These are phyloP conservation scores for Medicago lupulina DNA, from an alignment of 306 rosid genomes.

Conservation along the genomic window DNA sequence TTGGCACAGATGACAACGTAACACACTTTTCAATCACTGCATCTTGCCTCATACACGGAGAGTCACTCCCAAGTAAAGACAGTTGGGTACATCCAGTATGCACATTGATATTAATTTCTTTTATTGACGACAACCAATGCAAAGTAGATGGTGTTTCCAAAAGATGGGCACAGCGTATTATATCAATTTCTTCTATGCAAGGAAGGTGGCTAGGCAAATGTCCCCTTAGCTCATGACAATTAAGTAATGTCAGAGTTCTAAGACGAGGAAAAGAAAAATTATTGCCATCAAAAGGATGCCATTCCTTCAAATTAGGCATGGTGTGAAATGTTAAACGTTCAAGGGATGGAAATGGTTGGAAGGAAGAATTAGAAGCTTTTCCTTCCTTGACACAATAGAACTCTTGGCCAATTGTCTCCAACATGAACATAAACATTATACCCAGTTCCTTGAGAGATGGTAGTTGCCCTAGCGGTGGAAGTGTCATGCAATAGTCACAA, in stretches of 20 bases:
- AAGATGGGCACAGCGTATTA: not conserved
- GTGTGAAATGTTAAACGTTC: not conserved
- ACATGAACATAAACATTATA: not conserved
- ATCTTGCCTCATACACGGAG: not conserved
- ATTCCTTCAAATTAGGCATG: slow-evolving; percentile 26
- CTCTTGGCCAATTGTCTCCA: slow-evolving; percentile 24
- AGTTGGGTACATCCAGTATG: not conserved
- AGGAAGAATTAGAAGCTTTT: not conserved
- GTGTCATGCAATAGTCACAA: not conserved
- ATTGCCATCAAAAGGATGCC: not conserved
- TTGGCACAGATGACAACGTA: too few relatives aligned
- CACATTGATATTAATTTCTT: not conserved
- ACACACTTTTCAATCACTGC: not conserved
- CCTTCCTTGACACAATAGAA: not conserved
- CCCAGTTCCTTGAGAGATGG: not conserved
- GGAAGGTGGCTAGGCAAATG: not conserved
- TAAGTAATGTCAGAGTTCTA: not conserved
- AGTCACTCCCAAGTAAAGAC: not conserved
- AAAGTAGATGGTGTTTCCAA: not conserved
- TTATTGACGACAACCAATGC: slow-evolving; percentile 1
- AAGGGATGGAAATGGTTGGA: slow-evolving; percentile 23
- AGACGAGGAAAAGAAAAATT: slow-evolving; percentile 4
- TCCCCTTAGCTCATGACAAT: not conserved
- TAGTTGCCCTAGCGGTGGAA: slow-evolving; percentile 4
- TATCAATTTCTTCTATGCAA: not conserved